Evolutionary conservation across 352 stramenopile genomes (phyloP).

Genomic region (Pythium vanterpoolii): DNA sequence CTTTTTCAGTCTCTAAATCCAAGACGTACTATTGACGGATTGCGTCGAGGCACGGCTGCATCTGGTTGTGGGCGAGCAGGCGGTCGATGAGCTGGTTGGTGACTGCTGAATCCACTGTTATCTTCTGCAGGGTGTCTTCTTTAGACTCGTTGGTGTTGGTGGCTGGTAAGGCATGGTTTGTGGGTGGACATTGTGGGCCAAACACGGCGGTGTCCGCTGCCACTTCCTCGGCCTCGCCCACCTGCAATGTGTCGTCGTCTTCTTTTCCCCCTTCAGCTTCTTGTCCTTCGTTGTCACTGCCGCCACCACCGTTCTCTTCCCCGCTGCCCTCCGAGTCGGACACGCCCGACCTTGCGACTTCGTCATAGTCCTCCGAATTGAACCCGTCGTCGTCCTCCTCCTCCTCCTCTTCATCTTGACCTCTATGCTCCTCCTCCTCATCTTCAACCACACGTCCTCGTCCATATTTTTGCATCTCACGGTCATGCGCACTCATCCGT

Average conservation of each 20-base stretch:
- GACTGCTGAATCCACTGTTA: constrained; percentile 12
- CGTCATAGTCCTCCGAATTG: constrained; percentile 42
- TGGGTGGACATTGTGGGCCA: constrained; percentile 9
- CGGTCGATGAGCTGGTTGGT: constrained; percentile 46
- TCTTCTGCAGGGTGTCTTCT: not conserved
- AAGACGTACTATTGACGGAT: constrained; percentile 37
- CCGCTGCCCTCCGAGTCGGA: constrained; percentile 7
- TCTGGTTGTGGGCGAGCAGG: constrained; percentile 69
- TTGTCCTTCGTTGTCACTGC: not conserved
- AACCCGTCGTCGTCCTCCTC: constrained; percentile 37
- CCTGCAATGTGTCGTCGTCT: constrained; percentile 1
- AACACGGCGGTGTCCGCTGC: not conserved
- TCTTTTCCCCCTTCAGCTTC: constrained; percentile 3
- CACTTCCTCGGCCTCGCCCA: constrained; percentile 4
- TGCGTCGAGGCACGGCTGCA: constrained; percentile 55
- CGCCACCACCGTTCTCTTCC: constrained; percentile 2
- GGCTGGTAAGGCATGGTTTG: not conserved
- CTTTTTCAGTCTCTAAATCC: not conserved
- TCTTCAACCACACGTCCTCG: constrained; percentile 7
- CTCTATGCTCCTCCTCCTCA: not conserved
- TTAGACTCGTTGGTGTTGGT: not conserved
- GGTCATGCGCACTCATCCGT: constrained; percentile 14
- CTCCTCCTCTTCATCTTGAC: not conserved
- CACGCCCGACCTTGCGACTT: constrained; percentile 4
- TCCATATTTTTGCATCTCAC: constrained; percentile 24